Conservation (phyloP, 257 asterid genomes). For the Knoxia roxburghii region DNA sequence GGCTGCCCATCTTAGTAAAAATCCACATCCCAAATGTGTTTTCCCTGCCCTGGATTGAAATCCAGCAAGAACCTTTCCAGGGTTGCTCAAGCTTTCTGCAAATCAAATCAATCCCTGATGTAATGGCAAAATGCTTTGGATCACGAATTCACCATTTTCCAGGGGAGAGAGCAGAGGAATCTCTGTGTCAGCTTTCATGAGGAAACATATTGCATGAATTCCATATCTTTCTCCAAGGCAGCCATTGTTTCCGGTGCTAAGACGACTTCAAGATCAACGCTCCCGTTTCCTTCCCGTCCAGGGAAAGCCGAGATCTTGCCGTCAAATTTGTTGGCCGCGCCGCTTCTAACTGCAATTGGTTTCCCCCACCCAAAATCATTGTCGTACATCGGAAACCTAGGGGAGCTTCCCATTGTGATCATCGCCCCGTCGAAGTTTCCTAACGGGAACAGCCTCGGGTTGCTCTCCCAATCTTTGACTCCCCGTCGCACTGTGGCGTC, state of each 20-base stretch:
- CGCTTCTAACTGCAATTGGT: constrained; percentile 81
- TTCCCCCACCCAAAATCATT: constrained; percentile 96
- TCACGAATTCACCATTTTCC: too few relatives aligned
- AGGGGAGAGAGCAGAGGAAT: too few relatives aligned
- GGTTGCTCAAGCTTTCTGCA: too few relatives aligned
- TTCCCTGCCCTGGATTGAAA: too few relatives aligned
- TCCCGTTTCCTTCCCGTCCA: constrained; percentile 68
- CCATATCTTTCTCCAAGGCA: constrained; percentile 57
- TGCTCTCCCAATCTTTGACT: constrained; percentile 78
- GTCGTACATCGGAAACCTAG: constrained; percentile 95
- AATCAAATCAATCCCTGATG: too few relatives aligned
- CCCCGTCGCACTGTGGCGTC: constrained; percentile 63
- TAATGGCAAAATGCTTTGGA: too few relatives aligned
- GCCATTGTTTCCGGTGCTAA: constrained; percentile 76
- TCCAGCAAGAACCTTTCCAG: too few relatives aligned
- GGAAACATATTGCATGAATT: constrained; percentile 73
- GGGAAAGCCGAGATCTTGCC: constrained; percentile 98
- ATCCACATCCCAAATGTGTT: too few relatives aligned
- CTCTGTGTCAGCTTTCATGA: not conserved
- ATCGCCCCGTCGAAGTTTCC: constrained; percentile 95
- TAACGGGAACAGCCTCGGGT: constrained; percentile 73
- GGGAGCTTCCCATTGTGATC: constrained; percentile 98
- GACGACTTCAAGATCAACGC: constrained; percentile 92
- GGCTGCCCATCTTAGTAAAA: too few relatives aligned
- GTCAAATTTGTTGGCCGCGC: constrained; percentile 85